Conservation (phyloP, 495 filamentous ascomycete genomes). For the Podospora pseudocomata region DNA sequence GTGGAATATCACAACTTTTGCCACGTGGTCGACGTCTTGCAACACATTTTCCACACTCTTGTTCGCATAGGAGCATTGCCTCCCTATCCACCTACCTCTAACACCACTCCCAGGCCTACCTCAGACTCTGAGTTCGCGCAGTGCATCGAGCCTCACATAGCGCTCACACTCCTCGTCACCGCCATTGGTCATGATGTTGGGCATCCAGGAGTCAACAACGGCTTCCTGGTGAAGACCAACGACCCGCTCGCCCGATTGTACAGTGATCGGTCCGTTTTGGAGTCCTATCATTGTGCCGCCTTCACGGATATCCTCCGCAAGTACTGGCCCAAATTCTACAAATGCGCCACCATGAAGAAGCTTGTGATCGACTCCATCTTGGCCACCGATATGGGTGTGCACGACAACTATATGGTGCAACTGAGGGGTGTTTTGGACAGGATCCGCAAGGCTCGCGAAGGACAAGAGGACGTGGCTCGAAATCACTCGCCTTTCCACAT, state of each 20-base stretch:
- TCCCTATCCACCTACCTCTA: slow-evolving; percentile 48
- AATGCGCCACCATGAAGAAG: slow-evolving; percentile 70
- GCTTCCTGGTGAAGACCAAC: slow-evolving; percentile 87
- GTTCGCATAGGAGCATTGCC: slow-evolving; percentile 75
- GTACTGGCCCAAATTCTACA: slow-evolving; percentile 82
- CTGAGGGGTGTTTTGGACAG: slow-evolving; percentile 54
- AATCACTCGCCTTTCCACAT: slow-evolving; percentile 51
- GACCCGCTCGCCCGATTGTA: slow-evolving; percentile 95
- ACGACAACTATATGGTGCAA: slow-evolving; percentile 92
- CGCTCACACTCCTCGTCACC: slow-evolving; percentile 82
- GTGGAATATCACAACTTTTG: slow-evolving; percentile 99
- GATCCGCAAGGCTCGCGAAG: slow-evolving; percentile 63
- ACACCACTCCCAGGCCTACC: slow-evolving; percentile 39
- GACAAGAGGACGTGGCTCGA: slow-evolving; percentile 58
- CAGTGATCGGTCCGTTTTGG: slow-evolving; percentile 94
- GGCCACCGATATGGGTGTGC: slow-evolving; percentile 94
- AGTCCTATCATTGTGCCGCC: slow-evolving; percentile 96
- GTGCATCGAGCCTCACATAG: slow-evolving; percentile 78
- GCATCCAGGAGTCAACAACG: slow-evolving; percentile 97
- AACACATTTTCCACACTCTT: slow-evolving; percentile 91
- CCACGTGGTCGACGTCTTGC: slow-evolving; percentile 92
- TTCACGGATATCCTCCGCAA: slow-evolving; percentile 93
- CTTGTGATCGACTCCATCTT: slow-evolving; percentile 94
- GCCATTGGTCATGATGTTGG: slow-evolving; percentile 97
- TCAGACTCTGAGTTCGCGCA: slow-evolving; percentile 52